Conservation (phyloP, 352 stramenopile genomes). For the Phytophthora crassamura region DNA sequence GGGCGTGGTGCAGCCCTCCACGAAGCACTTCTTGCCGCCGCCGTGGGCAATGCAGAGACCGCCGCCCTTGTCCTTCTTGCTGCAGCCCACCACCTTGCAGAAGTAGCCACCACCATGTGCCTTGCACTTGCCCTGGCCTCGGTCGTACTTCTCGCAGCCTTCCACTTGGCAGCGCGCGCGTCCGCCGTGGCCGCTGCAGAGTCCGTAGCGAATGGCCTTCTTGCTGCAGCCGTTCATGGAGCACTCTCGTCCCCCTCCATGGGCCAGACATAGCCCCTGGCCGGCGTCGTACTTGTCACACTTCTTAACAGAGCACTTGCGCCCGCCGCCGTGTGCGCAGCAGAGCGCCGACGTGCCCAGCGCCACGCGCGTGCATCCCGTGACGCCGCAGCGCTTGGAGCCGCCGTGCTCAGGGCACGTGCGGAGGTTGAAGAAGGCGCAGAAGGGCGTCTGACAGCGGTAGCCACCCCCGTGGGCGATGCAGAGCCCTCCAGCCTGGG, state of each 20-base stretch:
- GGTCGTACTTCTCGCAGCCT: constrained; percentile 79
- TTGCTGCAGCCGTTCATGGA: constrained; percentile 67
- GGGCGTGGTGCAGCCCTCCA: constrained; percentile 66
- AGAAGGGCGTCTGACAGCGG: constrained; percentile 77
- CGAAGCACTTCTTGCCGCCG: constrained; percentile 84
- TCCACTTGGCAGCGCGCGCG: constrained; percentile 77
- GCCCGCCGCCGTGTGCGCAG: constrained; percentile 69
- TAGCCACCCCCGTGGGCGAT: constrained; percentile 73
- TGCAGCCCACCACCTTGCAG: constrained; percentile 77
- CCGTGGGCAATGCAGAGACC: constrained; percentile 81
- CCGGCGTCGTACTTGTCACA: constrained; percentile 81
- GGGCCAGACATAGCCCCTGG: constrained; percentile 66
- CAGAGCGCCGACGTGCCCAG: constrained; percentile 58
- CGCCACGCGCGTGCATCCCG: constrained; percentile 61
- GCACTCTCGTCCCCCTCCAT: constrained; percentile 76
- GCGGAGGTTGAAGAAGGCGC: constrained; percentile 70
- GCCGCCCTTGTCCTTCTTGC: constrained; percentile 87
- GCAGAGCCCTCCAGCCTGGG: constrained; percentile 69
- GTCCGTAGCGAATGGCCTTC: constrained; percentile 79
- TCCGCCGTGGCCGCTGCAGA: constrained; percentile 78
- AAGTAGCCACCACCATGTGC: constrained; percentile 83
- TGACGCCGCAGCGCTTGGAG: constrained; percentile 65
- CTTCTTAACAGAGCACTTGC: constrained; percentile 74
- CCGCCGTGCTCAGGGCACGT: constrained; percentile 81
- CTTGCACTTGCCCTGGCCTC: constrained; percentile 83